Base-by-base conservation (phyloP, 768 basidiomycete genomes). In the Crepidotus variabilis region DNA sequence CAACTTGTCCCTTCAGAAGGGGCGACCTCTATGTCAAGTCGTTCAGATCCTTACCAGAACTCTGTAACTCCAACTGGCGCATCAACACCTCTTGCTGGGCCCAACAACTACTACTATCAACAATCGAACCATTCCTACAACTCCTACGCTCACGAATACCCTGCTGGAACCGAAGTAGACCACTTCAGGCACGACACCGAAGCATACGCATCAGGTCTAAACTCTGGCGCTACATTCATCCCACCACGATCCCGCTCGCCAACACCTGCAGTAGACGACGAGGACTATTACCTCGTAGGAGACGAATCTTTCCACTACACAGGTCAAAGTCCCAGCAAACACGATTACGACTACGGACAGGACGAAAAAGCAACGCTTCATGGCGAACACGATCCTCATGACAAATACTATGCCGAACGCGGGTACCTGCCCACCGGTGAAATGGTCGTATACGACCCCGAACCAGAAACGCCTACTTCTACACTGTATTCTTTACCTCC, bases 201-300 rank as follows among this genome's bases (percentile, higher is more conserved):
- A 62, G 87, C 85, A 2, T 90, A 86, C 60, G 78, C 88, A 8
- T 86, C 87, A 0, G 87, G 85, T 6, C 77, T 78, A 54, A 72
- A 77, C 60, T 72, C 81, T 6, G 80, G 80, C 10, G 70, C 78
- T 32, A 70, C 75, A 1, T 79, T 77, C 61, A 72, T 69, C 6
- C 74, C 77, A 2, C 78, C 86, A 28, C 81, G 86, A 49, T 90
- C 88, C 18, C 83, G 88, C 21, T 91, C 89, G 2, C 87, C 89
- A 0, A 90, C 89, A 2, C 88, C 89, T 9, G 83, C 84, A 8
- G 79, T 79, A 2, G 87, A 88, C 51, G 87, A 88, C 36, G 88
- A 89, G 60, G 87, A 85, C 62, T 89, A 88, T 58, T 77, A 75
- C 56, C 75, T 86, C 18, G 78, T 81, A 5, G 81, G 76, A 8